A percentile compares a stretch with the other conserved stretches of the same genome.
These are phyloP conservation scores for Camellia japonica DNA, from an alignment of 148 eudicot species.

Conservation along the genomic window DNA sequence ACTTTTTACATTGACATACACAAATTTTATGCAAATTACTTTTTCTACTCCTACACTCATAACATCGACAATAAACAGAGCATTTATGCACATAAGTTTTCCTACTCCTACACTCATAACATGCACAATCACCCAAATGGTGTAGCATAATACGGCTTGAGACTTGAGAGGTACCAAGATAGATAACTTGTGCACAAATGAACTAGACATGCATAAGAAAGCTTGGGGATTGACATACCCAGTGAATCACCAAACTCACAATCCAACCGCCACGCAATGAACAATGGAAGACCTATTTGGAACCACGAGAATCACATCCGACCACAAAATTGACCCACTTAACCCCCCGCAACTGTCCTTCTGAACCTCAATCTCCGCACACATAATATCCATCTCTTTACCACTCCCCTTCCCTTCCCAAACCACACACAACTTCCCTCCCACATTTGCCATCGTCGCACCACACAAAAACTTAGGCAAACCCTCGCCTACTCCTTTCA, in stretches of 20 bases:
- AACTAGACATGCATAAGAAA: neutral
- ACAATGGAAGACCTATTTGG: conserved; percentile 61
- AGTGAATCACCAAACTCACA: conserved; percentile 27
- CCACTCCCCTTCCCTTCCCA: conserved; percentile 71
- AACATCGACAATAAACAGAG: neutral
- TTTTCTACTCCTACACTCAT: neutral
- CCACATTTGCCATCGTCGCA: conserved; percentile 81
- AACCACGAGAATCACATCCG: conserved; percentile 47
- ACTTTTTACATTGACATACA: neutral
- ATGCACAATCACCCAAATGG: neutral
- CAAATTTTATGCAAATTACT: too few relatives aligned
- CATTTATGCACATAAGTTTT: too few relatives aligned
- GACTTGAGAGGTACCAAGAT: neutral
- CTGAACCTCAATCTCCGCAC: conserved; percentile 70
- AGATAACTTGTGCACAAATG: neutral
- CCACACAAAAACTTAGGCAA: conserved; percentile 92
- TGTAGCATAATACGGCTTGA: neutral
- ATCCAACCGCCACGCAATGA: conserved; percentile 59
- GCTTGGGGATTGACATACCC: neutral
- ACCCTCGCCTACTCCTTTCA: conserved; percentile 64
- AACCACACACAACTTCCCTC: conserved; percentile 72
- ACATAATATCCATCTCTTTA: conserved; percentile 63
- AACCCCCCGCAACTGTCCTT: conserved; percentile 57
- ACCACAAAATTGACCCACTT: conserved; percentile 59
- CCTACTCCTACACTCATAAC: neutral